Conservation (phyloP, 345 rosid genomes). For the Iberis pinnata region DNA sequence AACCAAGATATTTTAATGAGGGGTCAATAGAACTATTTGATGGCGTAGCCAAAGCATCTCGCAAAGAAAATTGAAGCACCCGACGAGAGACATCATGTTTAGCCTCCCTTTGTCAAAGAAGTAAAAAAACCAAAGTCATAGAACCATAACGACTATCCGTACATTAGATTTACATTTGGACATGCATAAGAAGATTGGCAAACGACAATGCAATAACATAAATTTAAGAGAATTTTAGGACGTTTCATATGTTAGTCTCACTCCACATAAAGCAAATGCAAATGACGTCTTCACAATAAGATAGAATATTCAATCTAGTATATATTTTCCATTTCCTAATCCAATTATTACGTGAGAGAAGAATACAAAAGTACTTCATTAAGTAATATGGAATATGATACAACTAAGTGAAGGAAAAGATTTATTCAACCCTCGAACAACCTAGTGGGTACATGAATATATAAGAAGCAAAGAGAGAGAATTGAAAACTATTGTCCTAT, state of each 20-base stretch:
- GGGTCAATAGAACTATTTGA: constrained; percentile 43
- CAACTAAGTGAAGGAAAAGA: constrained; percentile 67
- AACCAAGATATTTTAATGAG: constrained; percentile 64
- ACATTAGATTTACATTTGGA: not conserved
- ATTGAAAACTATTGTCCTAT: not conserved
- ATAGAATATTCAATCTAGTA: not conserved
- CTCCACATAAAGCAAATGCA: not conserved
- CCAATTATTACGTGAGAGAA: too few species aligned
- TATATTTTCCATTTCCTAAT: too few species aligned
- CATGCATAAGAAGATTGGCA: not conserved
- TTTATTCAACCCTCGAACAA: constrained; percentile 85
- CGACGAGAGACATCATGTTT: constrained; percentile 63
- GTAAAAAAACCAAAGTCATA: constrained; percentile 19
- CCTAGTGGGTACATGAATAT: constrained; percentile 39
- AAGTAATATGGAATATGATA: constrained; percentile 64
- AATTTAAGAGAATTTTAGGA: not conserved
- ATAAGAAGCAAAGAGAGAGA: constrained; percentile 17
- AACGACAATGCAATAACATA: not conserved
- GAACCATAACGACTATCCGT: constrained; percentile 7
- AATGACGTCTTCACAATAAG: not conserved
- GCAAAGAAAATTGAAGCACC: constrained; percentile 80
- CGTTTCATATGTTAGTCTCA: not conserved
- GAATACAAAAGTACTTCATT: constrained; percentile 53
- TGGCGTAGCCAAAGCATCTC: constrained; percentile 78
- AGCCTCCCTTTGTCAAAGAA: constrained; percentile 48